Percentiles rank a stretch among this genome's conserved stretches.
Evolutionary conservation across 2,329 filamentous ascomycete genomes (phyloP).

Genomic region (Uncinocarpus reesii): DNA sequence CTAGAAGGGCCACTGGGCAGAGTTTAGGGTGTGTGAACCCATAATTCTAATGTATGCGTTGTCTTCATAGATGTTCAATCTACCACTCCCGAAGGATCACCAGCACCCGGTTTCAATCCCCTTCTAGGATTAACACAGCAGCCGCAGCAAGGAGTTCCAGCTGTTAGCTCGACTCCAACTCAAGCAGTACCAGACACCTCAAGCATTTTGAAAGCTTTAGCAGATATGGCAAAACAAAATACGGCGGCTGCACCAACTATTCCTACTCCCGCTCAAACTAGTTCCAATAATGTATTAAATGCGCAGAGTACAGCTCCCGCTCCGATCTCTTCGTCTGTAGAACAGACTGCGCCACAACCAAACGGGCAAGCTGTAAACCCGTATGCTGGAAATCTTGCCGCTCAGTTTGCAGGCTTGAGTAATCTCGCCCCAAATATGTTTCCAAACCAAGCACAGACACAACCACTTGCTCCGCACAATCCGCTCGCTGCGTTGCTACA

Average conservation of each 20-base stretch:
- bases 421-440: conserved; percentile 31
- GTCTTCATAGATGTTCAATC: conserved; percentile 48
- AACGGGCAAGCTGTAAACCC: conserved; percentile 49
- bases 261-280: conserved; percentile 29
- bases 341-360: conserved; percentile 33
- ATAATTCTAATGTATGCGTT: conserved; percentile 23
- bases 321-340: conserved; percentile 36
- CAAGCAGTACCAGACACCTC: conserved; percentile 45
- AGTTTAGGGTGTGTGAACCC: conserved; percentile 16
- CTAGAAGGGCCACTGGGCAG: conserved; percentile 7
- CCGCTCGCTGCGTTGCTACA: conserved; percentile 29
- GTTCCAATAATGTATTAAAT: conserved; percentile 42
- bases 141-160: conserved; percentile 21
- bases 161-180: conserved; percentile 19
- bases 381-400: conserved; percentile 39
- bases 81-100: conserved; percentile 56
- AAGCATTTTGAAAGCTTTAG: conserved; percentile 65
- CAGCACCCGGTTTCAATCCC: conserved; percentile 36
- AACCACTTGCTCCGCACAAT: conserved; percentile 29
- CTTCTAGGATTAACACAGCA: conserved; percentile 27
- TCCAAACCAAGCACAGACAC: conserved; percentile 33
- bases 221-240: conserved; percentile 70
- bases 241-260: conserved; percentile 41
- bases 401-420: conserved; percentile 40
- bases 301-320: conserved; percentile 36